These are phyloP conservation scores for Kluyveromyces sp. DNA, from an alignment of 1,139 yeast genomes.

Conservation along the genomic window DNA sequence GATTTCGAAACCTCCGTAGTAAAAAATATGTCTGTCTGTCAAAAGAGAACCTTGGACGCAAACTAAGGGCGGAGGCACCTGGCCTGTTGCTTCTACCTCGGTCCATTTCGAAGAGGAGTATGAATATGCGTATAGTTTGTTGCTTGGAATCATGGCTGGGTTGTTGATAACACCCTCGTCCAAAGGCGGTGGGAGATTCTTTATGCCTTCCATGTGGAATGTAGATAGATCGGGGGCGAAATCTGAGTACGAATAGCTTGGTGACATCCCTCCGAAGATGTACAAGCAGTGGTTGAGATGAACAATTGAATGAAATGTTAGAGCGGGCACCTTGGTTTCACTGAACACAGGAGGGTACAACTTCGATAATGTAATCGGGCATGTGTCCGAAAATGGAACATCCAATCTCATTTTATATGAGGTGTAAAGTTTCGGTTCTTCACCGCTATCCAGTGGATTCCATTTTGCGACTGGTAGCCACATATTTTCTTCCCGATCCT, in stretches of 20 bases:
- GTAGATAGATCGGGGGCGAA: constrained; percentile 33
- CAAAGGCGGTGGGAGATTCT: constrained; percentile 41
- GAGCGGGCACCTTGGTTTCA: constrained; percentile 33
- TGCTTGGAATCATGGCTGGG: constrained; percentile 36
- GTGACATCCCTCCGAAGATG: constrained; percentile 38
- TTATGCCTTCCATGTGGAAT: constrained; percentile 33
- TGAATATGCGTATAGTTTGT: constrained; percentile 32
- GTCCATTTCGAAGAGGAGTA: constrained; percentile 34
- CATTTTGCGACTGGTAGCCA: constrained; percentile 11
- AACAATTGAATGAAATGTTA: constrained; percentile 37
- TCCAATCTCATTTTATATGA: constrained; percentile 8
- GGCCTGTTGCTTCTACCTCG: constrained; percentile 29
- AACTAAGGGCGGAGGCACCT: constrained; percentile 38
- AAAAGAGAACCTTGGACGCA: constrained; percentile 35
- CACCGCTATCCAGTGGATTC: not conserved
- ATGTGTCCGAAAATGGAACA: constrained; percentile 2
- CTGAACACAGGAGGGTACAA: constrained; percentile 34
- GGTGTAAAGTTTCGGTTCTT: constrained; percentile 3
- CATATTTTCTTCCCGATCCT: constrained; percentile 7
- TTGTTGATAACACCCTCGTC: constrained; percentile 34
- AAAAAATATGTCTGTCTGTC: constrained; percentile 36
- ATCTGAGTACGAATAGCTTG: constrained; percentile 31
- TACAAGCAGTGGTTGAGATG: constrained; percentile 34
- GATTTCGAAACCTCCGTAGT: constrained; percentile 44
- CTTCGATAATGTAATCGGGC: constrained; percentile 7